These are phyloP conservation scores for Podospora fimiseda DNA, from an alignment of 495 filamentous ascomycete genomes.

Conservation along the genomic window DNA sequence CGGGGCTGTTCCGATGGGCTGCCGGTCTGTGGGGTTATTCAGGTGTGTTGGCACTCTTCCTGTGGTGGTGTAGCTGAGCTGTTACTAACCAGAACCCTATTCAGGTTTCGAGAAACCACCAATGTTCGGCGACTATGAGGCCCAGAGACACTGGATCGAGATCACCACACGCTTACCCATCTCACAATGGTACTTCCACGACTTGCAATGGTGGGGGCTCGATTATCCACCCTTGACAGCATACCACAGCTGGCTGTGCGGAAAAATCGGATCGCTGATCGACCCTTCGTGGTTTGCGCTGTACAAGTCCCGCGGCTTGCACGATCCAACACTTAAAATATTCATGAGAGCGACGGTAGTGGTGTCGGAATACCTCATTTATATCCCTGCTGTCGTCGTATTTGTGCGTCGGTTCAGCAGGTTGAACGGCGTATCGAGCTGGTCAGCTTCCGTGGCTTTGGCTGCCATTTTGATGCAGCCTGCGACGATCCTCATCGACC, in stretches of 20 bases:
- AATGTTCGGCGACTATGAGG: slow-evolving; percentile 96
- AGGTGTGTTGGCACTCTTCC: slow-evolving; percentile 44
- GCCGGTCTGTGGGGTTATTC: slow-evolving; percentile 92
- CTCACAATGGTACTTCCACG: slow-evolving; percentile 95
- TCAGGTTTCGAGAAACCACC: slow-evolving; percentile 73
- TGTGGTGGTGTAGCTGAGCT: not conserved
- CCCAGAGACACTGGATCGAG: slow-evolving; percentile 98
- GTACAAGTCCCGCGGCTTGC: slow-evolving; percentile 70
- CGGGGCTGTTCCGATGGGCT: slow-evolving; percentile 89
- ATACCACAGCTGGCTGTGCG: slow-evolving; percentile 92
- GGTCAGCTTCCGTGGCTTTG: slow-evolving; percentile 78
- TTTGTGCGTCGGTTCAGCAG: slow-evolving; percentile 74
- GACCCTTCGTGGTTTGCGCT: slow-evolving; percentile 87
- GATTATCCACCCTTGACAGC: slow-evolving; percentile 97
- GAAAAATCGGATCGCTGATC: slow-evolving; percentile 74
- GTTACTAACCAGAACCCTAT: not conserved
- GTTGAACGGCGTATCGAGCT: slow-evolving; percentile 60
- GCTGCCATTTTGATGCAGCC: slow-evolving; percentile 90
- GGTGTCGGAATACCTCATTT: slow-evolving; percentile 82
- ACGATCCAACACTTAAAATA: slow-evolving; percentile 74
- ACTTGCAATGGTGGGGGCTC: slow-evolving; percentile 93
- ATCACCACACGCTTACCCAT: slow-evolving; percentile 82
- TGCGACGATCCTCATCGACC: slow-evolving; percentile 84
- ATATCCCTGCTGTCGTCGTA: slow-evolving; percentile 75
- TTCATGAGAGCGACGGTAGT: slow-evolving; percentile 92